Percentiles rank a stretch among this genome's conserved stretches.
Evolutionary conservation across 345 rosid species (phyloP).

Genomic region (Rhodamnia rubescens): DNA sequence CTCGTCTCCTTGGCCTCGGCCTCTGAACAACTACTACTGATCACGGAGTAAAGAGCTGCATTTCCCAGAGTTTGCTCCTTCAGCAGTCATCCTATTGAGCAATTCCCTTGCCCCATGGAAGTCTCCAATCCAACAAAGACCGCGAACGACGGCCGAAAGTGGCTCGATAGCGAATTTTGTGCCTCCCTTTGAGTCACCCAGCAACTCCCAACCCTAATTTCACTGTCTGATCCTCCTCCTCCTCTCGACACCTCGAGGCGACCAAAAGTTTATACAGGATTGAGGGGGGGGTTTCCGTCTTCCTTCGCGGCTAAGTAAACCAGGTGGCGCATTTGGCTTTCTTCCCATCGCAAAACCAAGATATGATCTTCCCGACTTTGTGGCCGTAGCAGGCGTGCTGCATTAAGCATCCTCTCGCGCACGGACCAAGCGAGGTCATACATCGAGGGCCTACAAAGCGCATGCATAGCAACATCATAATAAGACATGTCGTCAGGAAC

Average conservation of each 20-base stretch:
- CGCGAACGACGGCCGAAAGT: conserved; percentile 50
- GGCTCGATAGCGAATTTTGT: conserved; percentile 50
- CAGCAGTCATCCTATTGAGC: conserved; percentile 56
- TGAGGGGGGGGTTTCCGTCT: conserved; percentile 30
- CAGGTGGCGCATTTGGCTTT: conserved; percentile 38
- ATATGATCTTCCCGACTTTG: conserved; percentile 50
- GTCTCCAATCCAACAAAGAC: conserved; percentile 56
- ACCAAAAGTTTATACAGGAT: conserved; percentile 35
- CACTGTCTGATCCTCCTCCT: conserved; percentile 55
- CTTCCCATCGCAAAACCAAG: conserved; percentile 58
- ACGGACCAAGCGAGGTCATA: conserved; percentile 48
- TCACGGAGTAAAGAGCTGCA: conserved; percentile 51
- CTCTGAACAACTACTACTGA: conserved; percentile 45
- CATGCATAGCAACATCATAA: conserved; percentile 48
- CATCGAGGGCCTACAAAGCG: conserved; percentile 37
- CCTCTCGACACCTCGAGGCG: conserved; percentile 24
- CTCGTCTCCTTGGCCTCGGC: conserved; percentile 40
- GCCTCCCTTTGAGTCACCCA: conserved; percentile 34
- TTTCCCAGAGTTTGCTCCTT: conserved; percentile 77
- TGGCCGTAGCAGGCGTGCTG: conserved; percentile 30
- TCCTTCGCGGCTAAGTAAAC: conserved; percentile 43
- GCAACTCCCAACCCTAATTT: conserved; percentile 48
- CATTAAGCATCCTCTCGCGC: conserved; percentile 59
- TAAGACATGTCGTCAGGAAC: conserved; percentile 31
- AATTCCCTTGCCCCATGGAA: conserved; percentile 42